phyloP scores from a whole-genome alignment of 495 filamentous ascomycete species.

The Glutinoglossum americanum region DNA sequence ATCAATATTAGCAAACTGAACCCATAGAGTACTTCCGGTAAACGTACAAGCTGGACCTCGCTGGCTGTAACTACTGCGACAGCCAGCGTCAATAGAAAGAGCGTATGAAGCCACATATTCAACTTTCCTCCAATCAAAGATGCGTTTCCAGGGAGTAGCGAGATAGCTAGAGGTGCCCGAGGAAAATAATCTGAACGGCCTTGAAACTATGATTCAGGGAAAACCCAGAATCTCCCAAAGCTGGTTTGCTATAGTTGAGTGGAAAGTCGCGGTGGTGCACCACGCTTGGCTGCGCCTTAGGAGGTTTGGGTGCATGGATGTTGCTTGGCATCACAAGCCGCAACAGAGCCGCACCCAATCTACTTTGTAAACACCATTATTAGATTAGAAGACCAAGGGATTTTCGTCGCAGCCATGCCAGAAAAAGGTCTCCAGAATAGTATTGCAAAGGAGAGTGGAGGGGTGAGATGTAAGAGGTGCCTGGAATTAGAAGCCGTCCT shows the following conservation, averaged over 20 bases:
- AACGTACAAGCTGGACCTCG: conserved; percentile 41
- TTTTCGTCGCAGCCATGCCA: background rate
- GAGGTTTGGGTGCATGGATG: too few species aligned
- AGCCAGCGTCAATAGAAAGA: background rate
- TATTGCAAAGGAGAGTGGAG: background rate
- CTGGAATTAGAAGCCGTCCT: background rate
- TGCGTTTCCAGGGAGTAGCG: background rate
- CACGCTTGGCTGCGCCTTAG: too few species aligned
- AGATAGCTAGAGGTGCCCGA: background rate
- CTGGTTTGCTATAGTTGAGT: background rate
- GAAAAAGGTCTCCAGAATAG: background rate
- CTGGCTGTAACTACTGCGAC: conserved; percentile 15
- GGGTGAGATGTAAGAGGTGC: conserved; percentile 1
- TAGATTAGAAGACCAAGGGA: background rate
- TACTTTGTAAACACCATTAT: too few species aligned
- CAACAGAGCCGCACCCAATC: too few species aligned
- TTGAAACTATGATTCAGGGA: background rate
- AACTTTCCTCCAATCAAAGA: background rate
- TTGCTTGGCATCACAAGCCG: too few species aligned
- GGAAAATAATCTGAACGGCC: background rate
- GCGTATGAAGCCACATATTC: conserved; percentile 1
- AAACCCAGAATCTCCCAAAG: background rate
- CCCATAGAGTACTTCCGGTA: conserved; percentile 6
- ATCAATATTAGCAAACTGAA: conserved; percentile 4
- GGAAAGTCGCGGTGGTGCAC: too few species aligned